Evolutionary conservation across 306 rosid genomes (phyloP), one percentile per base, ranked within the genome.

Genomic region (Castanospermum australe): DNA sequence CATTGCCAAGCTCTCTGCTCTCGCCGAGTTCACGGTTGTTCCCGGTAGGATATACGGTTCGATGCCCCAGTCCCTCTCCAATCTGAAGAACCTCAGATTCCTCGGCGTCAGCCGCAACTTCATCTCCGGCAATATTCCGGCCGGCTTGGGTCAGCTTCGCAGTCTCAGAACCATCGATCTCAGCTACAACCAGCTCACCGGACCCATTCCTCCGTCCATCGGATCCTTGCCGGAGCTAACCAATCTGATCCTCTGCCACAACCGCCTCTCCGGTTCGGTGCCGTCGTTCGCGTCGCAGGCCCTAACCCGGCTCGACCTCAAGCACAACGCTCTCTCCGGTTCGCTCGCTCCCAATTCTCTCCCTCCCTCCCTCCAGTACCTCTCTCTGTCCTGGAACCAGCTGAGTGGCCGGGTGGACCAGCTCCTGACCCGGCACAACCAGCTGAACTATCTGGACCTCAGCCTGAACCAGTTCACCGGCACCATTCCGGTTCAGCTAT

Each of bases 381-480:
- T 95, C 51, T 90, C 99, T 2, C 85, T 95, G 4, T 86, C 99
- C 7, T 90, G 96, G 97, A 95, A 95, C 84, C 84, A 71, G 36
- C 68, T 95, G 14, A 80, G 54, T 17, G 99, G 98, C 4, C 70
- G 94, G 1, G 84, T 91, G 25, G 94, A 95, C 85, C 82, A 79
- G 57, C 77, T 89, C 8, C 54, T 95, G 41, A 82, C 20, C 89
- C 83, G 86, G 28, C 89, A 92, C 56, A 71, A 84, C 82, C 88
- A 74, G 65, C 69, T 95, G 22, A 92, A 86, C 87, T 90, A 88
- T 60, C 77, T 93, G 2, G 98, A 95, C 89, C 92, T 95, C 2
- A 88, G 99, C 71, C 51, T 84, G 74, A 95, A 95, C 89, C 94
- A 90, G 80, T 86, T 95, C 79, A 73, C 97, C 2, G 99, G 98